Conservation (phyloP, 805 yeast genomes). For the Komagataella phaffii region DNA sequence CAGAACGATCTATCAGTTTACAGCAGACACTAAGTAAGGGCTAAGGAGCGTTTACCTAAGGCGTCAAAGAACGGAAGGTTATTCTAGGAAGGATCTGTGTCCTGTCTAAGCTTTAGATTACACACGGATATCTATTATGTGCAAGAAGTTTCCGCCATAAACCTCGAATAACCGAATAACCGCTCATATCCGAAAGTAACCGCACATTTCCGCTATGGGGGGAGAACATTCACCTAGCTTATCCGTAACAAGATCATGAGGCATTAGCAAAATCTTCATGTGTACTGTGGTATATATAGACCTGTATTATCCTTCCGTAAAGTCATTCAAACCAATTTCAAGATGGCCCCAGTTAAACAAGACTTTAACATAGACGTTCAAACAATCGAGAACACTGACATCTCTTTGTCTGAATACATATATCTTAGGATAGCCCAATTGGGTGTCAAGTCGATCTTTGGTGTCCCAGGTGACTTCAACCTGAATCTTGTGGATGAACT, state of each 20-base stretch:
- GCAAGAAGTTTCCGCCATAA: too few species aligned
- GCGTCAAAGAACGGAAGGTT: too few species aligned
- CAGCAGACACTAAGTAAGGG: too few species aligned
- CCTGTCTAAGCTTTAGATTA: too few species aligned
- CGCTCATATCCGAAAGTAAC: background rate
- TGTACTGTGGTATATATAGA: too few species aligned
- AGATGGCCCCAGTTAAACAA: background rate
- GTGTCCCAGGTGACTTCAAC: constrained; percentile 53
- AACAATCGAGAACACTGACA: constrained; percentile 7
- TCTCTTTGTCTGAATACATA: constrained; percentile 31
- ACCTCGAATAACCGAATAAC: background rate
- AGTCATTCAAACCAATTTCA: background rate
- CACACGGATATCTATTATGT: background rate
- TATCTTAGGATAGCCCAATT: constrained; percentile 29
- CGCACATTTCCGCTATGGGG: background rate
- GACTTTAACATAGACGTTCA: background rate
- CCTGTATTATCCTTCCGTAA: background rate
- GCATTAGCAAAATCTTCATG: background rate
- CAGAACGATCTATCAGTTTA: too few species aligned
- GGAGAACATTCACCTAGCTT: background rate
- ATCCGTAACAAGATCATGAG: background rate
- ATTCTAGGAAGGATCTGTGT: too few species aligned
- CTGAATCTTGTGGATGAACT: constrained; percentile 32
- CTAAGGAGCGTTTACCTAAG: too few species aligned
- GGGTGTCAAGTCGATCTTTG: constrained; percentile 32